Evolutionary conservation across 2,329 filamentous ascomycete species (phyloP).

Genomic region (Graphilbum fragrans): DNA sequence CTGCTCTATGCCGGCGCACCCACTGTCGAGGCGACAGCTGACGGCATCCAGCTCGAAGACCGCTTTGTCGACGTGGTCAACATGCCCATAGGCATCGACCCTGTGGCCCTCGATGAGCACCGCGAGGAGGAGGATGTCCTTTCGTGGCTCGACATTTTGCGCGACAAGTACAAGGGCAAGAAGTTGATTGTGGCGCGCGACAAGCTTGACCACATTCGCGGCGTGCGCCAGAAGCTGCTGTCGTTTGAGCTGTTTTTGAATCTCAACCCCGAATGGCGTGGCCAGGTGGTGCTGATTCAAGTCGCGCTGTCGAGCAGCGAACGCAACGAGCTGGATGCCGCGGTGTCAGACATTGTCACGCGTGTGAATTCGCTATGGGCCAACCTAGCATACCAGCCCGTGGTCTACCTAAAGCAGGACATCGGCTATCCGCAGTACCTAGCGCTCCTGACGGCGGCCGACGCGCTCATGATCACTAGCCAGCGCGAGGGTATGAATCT

Average conservation of each 20-base stretch:
- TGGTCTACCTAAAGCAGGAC: slow-evolving; percentile 91
- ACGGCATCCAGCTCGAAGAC: slow-evolving; percentile 83
- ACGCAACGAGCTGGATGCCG: slow-evolving; percentile 75
- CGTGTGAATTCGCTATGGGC: slow-evolving; percentile 87
- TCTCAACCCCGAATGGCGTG: slow-evolving; percentile 80
- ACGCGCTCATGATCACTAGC: slow-evolving; percentile 88
- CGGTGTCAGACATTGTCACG: slow-evolving; percentile 86
- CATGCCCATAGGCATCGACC: slow-evolving; percentile 84
- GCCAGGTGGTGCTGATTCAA: slow-evolving; percentile 83
- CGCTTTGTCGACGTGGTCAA: slow-evolving; percentile 83
- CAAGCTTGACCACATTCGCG: slow-evolving; percentile 85
- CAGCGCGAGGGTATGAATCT: slow-evolving; percentile 96
- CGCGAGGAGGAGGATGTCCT: slow-evolving; percentile 61
- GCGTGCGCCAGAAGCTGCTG: slow-evolving; percentile 85
- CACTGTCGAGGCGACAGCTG: slow-evolving; percentile 59
- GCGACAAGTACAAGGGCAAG: slow-evolving; percentile 77
- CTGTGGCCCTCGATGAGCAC: slow-evolving; percentile 58
- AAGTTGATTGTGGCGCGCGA: slow-evolving; percentile 85
- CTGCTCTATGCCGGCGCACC: slow-evolving; percentile 53
- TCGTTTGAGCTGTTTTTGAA: slow-evolving; percentile 91
- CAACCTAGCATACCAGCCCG: slow-evolving; percentile 79
- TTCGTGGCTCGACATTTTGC: slow-evolving; percentile 68
- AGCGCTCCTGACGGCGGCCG: slow-evolving; percentile 79
- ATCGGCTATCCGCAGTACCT: slow-evolving; percentile 88
- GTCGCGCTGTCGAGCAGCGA: slow-evolving; percentile 86